These are phyloP conservation scores for Cladosporium sp. DNA, from an alignment of 2,329 filamentous ascomycete species.

Conservation along the genomic window DNA sequence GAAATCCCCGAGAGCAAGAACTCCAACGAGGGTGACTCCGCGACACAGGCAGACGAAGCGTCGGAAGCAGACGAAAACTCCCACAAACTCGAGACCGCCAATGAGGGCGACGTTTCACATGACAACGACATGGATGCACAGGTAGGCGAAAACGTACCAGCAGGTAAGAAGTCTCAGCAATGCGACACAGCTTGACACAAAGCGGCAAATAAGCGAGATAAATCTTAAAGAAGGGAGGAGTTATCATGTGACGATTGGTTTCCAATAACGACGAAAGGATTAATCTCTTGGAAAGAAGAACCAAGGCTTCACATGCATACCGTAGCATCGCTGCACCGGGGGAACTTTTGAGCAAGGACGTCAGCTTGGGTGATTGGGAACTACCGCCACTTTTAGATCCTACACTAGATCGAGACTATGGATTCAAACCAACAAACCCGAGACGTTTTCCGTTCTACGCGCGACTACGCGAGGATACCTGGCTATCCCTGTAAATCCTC, in stretches of 20 bases:
- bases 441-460: neutral
- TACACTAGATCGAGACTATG: neutral
- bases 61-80: neutral
- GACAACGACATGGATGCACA: neutral
- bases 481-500: neutral
- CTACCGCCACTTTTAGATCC: neutral
- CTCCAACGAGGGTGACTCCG: too few species aligned
- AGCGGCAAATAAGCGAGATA: neutral
- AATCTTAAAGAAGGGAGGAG: too few species aligned
- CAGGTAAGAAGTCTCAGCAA: neutral
- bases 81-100: neutral
- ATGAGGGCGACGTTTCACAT: neutral
- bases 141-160: neutral
- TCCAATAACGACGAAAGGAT: too few species aligned
- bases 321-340: too few species aligned
- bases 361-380: neutral
- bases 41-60: too few species aligned
- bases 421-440: neutral
- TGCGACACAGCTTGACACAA: neutral
- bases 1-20: too few species aligned
- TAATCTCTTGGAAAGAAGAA: too few species aligned
- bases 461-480: too few species aligned
- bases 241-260: too few species aligned
- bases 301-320: too few species aligned
- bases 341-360: too few species aligned